Base-by-base conservation (phyloP, 371 early-diverging fungal species). In the Fennellomyces sp. region DNA sequence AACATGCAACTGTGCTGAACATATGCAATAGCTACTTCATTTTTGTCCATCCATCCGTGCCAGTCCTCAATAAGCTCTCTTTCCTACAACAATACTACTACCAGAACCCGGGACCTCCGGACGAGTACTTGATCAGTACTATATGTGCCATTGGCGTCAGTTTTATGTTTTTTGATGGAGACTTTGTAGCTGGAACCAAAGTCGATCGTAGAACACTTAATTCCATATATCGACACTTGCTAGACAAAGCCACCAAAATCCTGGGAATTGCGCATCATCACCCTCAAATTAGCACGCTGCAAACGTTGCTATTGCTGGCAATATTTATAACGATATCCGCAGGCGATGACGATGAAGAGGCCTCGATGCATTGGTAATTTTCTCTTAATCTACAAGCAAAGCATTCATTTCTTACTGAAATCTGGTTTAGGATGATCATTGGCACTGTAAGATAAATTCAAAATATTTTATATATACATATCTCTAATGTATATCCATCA, bases 51-150 rank as follows among this genome's bases (percentile, higher is more conserved):
- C 19, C 33, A 1, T 49, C 55, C 31, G 55, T 51, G 33, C 76
- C 76, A 1, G 23, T 74, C 6, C 59, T 80, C 50, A 80, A 80
- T 65, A 76, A 76, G 41, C 45, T 67, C 4, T 63, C 66, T 6
- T 80, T 76, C 41, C 52, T 73, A 3, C 72, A 74, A 52, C 68
- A 69, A 26, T 80, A 76, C 26, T 70, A 72, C 27, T 72, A 61
- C 42, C 73, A 72, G n/a, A 64, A 66, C 11, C 72, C 75, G 2
- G 51, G 39, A 2, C 68, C 75, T 5, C 68, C 69, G 0, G 76
- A 80, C 26, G 58, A 67, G 50, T 80, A 67, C 27, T 31, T 80
- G 3, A 35, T 76, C 0, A 67, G 52, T 21, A 64, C 73, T 2
- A 62, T 80, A 15, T 71, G 3, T 52, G 56, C 3, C 30, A 63